These are phyloP conservation scores for Rachicladosporium sp. DNA, from an alignment of 2,329 filamentous ascomycete species.

Conservation along the genomic window DNA sequence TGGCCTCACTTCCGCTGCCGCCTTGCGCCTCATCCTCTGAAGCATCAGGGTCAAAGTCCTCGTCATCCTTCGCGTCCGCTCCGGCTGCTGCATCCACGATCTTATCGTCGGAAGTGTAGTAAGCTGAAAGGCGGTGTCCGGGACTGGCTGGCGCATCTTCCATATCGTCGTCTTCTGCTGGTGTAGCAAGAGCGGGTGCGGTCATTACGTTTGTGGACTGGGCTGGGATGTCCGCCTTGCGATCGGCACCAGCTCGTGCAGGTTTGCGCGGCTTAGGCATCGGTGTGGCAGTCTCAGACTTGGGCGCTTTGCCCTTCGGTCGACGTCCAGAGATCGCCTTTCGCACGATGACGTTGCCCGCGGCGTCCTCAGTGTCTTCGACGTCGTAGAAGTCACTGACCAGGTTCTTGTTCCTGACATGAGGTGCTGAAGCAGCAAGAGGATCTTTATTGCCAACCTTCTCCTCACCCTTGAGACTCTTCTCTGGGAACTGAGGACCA, in stretches of 20 bases:
- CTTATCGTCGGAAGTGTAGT: conserved; percentile 7
- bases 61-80: conserved; percentile 9
- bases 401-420: conserved; percentile 13
- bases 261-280: conserved; percentile 2
- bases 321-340: conserved; percentile 7
- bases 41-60: conserved; percentile 1
- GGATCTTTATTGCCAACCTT: conserved; percentile 6
- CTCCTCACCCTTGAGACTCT: conserved; percentile 9
- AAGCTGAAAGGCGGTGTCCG: conserved; percentile 6
- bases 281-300: background rate
- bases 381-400: conserved; percentile 14
- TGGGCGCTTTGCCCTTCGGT: conserved; percentile 7
- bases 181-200: background rate
- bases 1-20: conserved; percentile 1
- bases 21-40: background rate
- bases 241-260: conserved; percentile 6
- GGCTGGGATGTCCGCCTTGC: conserved; percentile 7
- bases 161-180: background rate
- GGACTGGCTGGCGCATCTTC: background rate
- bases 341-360: conserved; percentile 8
- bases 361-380: conserved; percentile 10
- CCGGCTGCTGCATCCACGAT: conserved; percentile 5
- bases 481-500: conserved; percentile 30
- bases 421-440: conserved; percentile 9
- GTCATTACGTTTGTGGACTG: no score